phyloP scores from a whole-genome alignment of 1,284 basidiomycete species.

The Dichomitus squalens region DNA sequence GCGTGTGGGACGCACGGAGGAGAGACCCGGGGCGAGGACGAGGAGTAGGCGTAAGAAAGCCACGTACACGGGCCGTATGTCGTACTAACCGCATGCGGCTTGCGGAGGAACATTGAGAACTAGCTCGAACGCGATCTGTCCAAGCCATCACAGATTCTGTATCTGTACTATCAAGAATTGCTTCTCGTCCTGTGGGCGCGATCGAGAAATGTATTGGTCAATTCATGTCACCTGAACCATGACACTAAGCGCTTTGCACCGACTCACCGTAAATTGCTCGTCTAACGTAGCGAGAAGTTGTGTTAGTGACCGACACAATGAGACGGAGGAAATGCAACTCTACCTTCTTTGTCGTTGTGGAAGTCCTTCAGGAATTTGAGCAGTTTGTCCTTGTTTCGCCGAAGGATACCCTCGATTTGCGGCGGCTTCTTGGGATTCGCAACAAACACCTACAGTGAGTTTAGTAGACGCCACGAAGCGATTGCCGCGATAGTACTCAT shows the following conservation, averaged over 20 bases:
- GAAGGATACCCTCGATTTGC: constrained; percentile 89
- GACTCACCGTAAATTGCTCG: constrained; percentile 86
- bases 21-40: not conserved
- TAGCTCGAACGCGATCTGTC: not conserved
- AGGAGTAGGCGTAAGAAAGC: constrained; percentile 1
- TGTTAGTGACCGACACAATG: not conserved
- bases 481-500: constrained; percentile 16
- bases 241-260: not conserved
- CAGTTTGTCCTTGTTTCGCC: constrained; percentile 93
- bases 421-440: constrained; percentile 99
- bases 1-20: not conserved
- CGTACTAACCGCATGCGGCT: constrained; percentile 11
- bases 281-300: constrained; percentile 48
- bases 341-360: constrained; percentile 97
- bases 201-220: constrained; percentile 3
- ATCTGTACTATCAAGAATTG: constrained; percentile 95
- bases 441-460: constrained; percentile 80
- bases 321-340: constrained; percentile 29
- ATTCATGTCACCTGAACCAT: not conserved
- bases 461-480: not conserved
- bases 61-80: constrained; percentile 3
- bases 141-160: constrained; percentile 60
- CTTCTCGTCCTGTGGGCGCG: constrained; percentile 81
- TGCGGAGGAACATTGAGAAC: not conserved
- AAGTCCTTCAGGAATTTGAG: constrained; percentile 89